Conservation (phyloP, 306 rosid species). For the Quercus wislizeni region DNA sequence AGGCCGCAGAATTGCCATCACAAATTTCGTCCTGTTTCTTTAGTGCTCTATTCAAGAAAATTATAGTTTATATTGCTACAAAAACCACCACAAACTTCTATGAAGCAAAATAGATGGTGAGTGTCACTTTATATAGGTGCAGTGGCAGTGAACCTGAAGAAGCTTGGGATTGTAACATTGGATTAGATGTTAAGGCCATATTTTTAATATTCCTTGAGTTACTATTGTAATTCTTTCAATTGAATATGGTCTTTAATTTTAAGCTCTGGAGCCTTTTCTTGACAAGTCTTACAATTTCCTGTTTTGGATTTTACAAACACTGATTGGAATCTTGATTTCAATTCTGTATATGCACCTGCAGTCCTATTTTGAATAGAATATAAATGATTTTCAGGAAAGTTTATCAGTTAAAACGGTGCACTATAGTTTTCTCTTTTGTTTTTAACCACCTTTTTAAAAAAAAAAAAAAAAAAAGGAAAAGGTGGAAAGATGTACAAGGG, state of each 20-base stretch:
- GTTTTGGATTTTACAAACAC: neutral
- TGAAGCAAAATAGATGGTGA: neutral
- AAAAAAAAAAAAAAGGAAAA: neutral
- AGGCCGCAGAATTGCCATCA: neutral
- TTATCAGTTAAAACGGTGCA: neutral
- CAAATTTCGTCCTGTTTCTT: neutral
- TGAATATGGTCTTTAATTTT: neutral
- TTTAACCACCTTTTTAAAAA: neutral
- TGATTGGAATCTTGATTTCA: neutral
- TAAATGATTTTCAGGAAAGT: neutral
- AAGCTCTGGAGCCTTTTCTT: neutral
- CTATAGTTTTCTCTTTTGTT: neutral
- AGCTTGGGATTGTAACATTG: neutral
- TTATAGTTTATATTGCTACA: neutral
- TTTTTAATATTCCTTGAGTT: neutral
- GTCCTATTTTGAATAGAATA: neutral
- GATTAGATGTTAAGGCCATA: neutral
- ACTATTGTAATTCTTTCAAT: neutral
- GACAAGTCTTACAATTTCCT: neutral
- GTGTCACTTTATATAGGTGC: no score
- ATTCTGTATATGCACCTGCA: neutral
- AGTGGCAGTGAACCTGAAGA: neutral
- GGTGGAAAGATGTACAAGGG: no score
- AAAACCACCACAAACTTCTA: neutral
- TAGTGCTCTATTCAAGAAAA: neutral